Conservation (phyloP, 2,329 filamentous ascomycete species). For the Trichoderma gracile region DNA sequence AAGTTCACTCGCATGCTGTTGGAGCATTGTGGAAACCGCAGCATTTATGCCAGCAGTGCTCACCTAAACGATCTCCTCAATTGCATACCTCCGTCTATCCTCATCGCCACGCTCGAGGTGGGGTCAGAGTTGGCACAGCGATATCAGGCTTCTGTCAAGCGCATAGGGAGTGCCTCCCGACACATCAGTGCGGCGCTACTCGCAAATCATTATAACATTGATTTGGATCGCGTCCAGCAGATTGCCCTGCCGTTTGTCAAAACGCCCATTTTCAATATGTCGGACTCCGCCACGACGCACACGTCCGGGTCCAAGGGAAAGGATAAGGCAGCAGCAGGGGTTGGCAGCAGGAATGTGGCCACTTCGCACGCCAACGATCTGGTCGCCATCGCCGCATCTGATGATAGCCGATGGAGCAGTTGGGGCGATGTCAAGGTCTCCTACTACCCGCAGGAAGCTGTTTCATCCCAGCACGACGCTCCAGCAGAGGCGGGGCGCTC, state of each 20-base stretch:
- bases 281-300: constrained; percentile 55
- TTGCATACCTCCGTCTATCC: constrained; percentile 76
- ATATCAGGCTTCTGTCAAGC: constrained; percentile 86
- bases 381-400: constrained; percentile 68
- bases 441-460: constrained; percentile 64
- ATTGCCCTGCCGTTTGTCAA: constrained; percentile 81
- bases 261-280: constrained; percentile 56
- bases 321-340: constrained; percentile 57
- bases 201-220: constrained; percentile 80
- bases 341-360: constrained; percentile 50
- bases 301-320: constrained; percentile 70
- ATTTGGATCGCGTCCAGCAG: constrained; percentile 79
- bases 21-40: constrained; percentile 94
- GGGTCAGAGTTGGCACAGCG: constrained; percentile 85
- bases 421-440: constrained; percentile 80
- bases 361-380: constrained; percentile 81
- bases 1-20: constrained; percentile 84
- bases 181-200: constrained; percentile 72
- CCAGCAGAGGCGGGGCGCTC: constrained; percentile 38
- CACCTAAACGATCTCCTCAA: constrained; percentile 88
- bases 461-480: constrained; percentile 29
- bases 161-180: constrained; percentile 63
- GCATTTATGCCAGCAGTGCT: constrained; percentile 90
- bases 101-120: constrained; percentile 77
- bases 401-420: constrained; percentile 63